These are phyloP conservation scores for Nakaseomyces kungkrabaensis DNA, from an alignment of 1,139 yeast species.

Conservation along the genomic window DNA sequence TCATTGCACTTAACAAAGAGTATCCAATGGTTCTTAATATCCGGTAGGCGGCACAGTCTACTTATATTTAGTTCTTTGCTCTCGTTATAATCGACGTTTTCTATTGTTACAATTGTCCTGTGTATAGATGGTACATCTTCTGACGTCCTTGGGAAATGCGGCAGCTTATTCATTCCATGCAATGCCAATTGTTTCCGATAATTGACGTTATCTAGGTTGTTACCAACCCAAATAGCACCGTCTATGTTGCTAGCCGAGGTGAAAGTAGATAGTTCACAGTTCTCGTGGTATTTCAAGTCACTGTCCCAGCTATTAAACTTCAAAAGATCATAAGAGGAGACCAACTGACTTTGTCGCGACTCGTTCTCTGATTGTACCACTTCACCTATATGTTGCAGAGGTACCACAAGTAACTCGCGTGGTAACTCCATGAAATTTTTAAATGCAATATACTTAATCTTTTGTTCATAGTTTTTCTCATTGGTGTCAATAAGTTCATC, in stretches of 20 bases:
- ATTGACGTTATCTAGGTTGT: conserved; percentile 41
- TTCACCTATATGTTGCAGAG: conserved; percentile 13
- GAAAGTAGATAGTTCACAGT: conserved; percentile 73
- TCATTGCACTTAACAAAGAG: conserved; percentile 40
- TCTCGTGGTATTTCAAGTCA: conserved; percentile 64
- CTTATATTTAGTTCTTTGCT: conserved; percentile 18
- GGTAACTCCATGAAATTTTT: conserved; percentile 13
- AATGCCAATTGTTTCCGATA: background rate
- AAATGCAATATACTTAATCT: conserved; percentile 11
- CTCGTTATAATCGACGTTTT: conserved; percentile 9
- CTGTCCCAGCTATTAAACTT: conserved; percentile 55
- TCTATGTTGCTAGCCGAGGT: conserved; percentile 61
- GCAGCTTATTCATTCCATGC: background rate
- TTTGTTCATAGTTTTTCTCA: conserved; percentile 9
- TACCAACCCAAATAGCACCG: conserved; percentile 68
- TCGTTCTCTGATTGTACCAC: conserved; percentile 9
- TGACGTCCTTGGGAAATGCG: background rate
- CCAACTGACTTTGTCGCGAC: conserved; percentile 18
- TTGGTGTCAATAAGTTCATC: background rate
- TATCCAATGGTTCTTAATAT: conserved; percentile 34
- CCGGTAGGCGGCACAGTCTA: conserved; percentile 22
- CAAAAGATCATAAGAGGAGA: conserved; percentile 28
- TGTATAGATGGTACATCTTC: background rate
- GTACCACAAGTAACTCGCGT: conserved; percentile 19
- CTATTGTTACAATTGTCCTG: conserved; percentile 4